Evolutionary conservation across 2,329 filamentous ascomycete genomes (phyloP).

Genomic region (Emergomyces orientalis): DNA sequence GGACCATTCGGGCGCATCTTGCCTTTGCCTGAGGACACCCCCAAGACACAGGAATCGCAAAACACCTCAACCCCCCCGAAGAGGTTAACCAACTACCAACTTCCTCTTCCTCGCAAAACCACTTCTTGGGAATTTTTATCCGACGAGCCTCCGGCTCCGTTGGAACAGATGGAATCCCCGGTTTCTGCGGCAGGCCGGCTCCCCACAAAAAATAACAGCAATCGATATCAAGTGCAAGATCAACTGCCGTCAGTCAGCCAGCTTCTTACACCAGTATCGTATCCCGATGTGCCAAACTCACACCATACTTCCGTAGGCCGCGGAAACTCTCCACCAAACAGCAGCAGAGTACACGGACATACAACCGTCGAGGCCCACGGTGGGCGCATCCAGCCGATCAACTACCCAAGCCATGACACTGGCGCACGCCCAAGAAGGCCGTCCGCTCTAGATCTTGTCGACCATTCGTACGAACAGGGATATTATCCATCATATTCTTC

Average conservation of each 20-base stretch:
- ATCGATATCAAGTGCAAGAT: constrained; percentile 17
- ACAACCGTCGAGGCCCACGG: neutral
- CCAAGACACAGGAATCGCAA: constrained; percentile 21
- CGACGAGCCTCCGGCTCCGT: constrained; percentile 25
- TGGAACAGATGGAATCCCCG: constrained; percentile 11
- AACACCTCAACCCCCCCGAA: constrained; percentile 23
- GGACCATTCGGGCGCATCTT: constrained; percentile 35
- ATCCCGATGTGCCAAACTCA: constrained; percentile 22
- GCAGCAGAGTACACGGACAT: neutral
- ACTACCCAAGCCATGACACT: neutral
- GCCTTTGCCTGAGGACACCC: constrained; percentile 21
- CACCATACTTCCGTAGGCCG: constrained; percentile 16
- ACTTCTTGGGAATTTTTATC: constrained; percentile 28
- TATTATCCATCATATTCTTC: neutral
- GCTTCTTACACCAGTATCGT: constrained; percentile 28
- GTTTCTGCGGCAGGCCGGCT: neutral
- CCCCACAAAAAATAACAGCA: neutral
- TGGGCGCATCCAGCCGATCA: neutral
- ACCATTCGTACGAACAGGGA: neutral
- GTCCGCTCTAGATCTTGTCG: neutral
- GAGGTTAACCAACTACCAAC: constrained; percentile 30
- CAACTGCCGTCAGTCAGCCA: constrained; percentile 35
- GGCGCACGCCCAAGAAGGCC: neutral
- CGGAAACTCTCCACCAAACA: neutral
- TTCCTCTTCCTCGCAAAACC: constrained; percentile 31